phyloP scores from a whole-genome alignment of 108 stramenopile species.

The Nitzschia sp. region DNA sequence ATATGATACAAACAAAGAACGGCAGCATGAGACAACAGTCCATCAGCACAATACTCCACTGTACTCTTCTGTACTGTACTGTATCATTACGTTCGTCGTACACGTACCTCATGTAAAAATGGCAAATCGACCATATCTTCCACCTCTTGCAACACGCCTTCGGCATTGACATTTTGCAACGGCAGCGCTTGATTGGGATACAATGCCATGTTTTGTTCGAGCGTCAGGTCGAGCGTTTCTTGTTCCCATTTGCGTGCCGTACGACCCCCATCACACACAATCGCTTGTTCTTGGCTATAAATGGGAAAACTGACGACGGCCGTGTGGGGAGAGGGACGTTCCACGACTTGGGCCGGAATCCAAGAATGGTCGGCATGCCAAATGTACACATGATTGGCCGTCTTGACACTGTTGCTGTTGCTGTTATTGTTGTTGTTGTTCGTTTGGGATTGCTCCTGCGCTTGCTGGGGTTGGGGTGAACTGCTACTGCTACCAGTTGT shows the following conservation, averaged over 20 bases:
- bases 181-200: conserved; percentile 64
- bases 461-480: too few species aligned
- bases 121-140: conserved; percentile 90
- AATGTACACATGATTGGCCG: conserved; percentile 63
- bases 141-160: conserved; percentile 42
- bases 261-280: conserved; percentile 54
- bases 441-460: too few species aligned
- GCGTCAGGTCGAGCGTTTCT: conserved; percentile 30
- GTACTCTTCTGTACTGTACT: not conserved
- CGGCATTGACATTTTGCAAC: conserved; percentile 61
- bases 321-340: conserved; percentile 13
- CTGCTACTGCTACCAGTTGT: too few species aligned
- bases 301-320: conserved; percentile 28
- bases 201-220: conserved; percentile 27
- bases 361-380: conserved; percentile 63
- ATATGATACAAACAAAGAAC: too few species aligned
- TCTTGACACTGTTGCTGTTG: too few species aligned
- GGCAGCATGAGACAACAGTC: too few species aligned
- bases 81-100: not conserved
- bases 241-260: conserved; percentile 45
- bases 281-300: conserved; percentile 34
- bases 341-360: conserved; percentile 60
- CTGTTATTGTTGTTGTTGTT: too few species aligned
- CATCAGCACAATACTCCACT: not conserved
- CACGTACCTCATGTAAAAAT: conserved; percentile 85